Percentiles rank a stretch among this genome's conserved stretches.
phyloP scores from a whole-genome alignment of 805 yeast genomes.

The Pichia heedii region DNA sequence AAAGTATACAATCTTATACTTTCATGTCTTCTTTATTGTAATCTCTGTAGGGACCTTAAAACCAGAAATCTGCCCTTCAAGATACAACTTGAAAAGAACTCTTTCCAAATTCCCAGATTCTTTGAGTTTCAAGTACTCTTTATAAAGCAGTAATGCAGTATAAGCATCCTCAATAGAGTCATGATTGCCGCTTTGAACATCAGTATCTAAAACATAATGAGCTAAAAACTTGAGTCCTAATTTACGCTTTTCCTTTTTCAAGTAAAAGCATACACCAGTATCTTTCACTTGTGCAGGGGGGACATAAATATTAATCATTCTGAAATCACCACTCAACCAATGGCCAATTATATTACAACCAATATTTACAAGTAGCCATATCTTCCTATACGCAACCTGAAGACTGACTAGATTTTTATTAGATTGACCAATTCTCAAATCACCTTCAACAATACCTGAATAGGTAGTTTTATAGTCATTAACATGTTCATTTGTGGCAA shows the following conservation, averaged over 20 bases:
- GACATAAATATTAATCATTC: slow-evolving; percentile 86
- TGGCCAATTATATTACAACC: slow-evolving; percentile 95
- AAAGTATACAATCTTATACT: too few relatives aligned
- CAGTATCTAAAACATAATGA: slow-evolving; percentile 61
- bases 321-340: slow-evolving; percentile 82
- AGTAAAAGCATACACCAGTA: slow-evolving; percentile 71
- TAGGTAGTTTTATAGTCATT: slow-evolving; percentile 81
- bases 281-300: slow-evolving; percentile 83
- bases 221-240: slow-evolving; percentile 81
- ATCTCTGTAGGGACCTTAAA: slow-evolving; percentile 38
- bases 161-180: slow-evolving; percentile 95
- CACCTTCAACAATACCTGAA: slow-evolving; percentile 93
- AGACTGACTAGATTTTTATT: slow-evolving; percentile 62
- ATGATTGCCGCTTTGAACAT: slow-evolving; percentile 88
- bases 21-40: background rate
- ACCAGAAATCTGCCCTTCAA: slow-evolving; percentile 53
- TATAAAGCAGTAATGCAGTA: slow-evolving; percentile 73
- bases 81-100: slow-evolving; percentile 57
- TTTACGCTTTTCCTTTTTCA: slow-evolving; percentile 66
- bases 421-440: slow-evolving; percentile 63
- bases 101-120: slow-evolving; percentile 50
- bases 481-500: slow-evolving; percentile 61
- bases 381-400: slow-evolving; percentile 75
- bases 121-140: slow-evolving; percentile 56
- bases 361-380: slow-evolving; percentile 82